phyloP scores from a whole-genome alignment of 192 early-diverging fungal species.

The Gryganskiella cystojenkinii region DNA sequence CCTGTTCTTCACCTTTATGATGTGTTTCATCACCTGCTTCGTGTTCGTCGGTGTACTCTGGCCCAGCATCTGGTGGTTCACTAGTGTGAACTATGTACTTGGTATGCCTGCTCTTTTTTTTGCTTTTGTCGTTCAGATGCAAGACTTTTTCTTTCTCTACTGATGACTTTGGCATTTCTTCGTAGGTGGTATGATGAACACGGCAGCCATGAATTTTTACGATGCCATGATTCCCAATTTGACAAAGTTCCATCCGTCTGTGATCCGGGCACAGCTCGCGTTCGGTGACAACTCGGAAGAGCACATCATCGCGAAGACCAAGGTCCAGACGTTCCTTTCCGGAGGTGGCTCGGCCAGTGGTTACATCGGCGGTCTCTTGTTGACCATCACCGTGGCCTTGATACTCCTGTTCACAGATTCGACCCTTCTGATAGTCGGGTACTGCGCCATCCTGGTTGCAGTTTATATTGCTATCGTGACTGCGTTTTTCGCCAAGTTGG shows the following conservation, averaged over 20 bases:
- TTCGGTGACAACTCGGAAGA: slow-evolving; percentile 25
- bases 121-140: neutral
- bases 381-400: slow-evolving; percentile 42
- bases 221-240: slow-evolving; percentile 57
- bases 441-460: slow-evolving; percentile 47
- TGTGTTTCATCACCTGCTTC: slow-evolving; percentile 37
- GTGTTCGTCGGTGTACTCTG: slow-evolving; percentile 35
- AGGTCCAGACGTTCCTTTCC: slow-evolving; percentile 51
- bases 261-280: slow-evolving; percentile 19
- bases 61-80: slow-evolving; percentile 33
- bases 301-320: slow-evolving; percentile 28
- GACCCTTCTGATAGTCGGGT: slow-evolving; percentile 40
- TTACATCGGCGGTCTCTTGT: slow-evolving; percentile 40
- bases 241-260: slow-evolving; percentile 49
- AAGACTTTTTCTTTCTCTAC: neutral
- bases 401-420: slow-evolving; percentile 32
- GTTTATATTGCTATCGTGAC: slow-evolving; percentile 55
- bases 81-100: slow-evolving; percentile 21
- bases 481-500: slow-evolving; percentile 31
- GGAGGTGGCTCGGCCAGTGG: slow-evolving; percentile 47
- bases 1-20: slow-evolving; percentile 19
- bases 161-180: too few relatives aligned
- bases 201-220: slow-evolving; percentile 53
- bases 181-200: slow-evolving; percentile 21
- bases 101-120: slow-evolving; percentile 9